Percentiles rank a stretch among this genome's conserved stretches.
Conservation (phyloP, 345 rosid species). For the Syzygium aqueum region DNA sequence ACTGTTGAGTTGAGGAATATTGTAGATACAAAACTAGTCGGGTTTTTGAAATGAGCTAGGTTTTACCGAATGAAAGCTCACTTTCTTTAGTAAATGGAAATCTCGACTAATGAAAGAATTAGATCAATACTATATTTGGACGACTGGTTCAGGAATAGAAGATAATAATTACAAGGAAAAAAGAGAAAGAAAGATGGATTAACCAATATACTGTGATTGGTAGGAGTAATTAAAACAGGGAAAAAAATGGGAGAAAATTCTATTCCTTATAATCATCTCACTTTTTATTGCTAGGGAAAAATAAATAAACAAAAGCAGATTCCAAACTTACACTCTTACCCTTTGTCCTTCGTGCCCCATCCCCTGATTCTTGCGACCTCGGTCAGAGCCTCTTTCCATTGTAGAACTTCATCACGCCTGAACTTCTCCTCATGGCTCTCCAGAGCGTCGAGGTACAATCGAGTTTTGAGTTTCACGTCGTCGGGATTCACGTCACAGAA, state of each 20-base stretch:
- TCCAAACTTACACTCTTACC: neutral
- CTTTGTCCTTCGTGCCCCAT: neutral
- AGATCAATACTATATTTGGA: rapidly evolving
- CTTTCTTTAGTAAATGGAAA: neutral
- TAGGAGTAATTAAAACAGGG: neutral
- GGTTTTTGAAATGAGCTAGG: neutral
- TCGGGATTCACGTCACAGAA: neutral
- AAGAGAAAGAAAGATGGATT: neutral
- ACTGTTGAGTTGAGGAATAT: neutral
- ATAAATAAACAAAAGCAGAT: neutral
- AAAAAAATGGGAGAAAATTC: neutral
- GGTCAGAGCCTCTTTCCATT: neutral
- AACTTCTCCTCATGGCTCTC: neutral
- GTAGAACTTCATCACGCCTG: neutral
- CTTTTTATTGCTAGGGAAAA: no score
- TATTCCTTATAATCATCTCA: neutral
- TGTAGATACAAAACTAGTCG: neutral
- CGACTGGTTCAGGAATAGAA: neutral
- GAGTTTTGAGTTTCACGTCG: neutral
- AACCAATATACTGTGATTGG: neutral
- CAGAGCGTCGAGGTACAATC: neutral
- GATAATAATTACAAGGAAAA: neutral
- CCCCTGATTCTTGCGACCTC: neutral
- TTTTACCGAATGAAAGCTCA: neutral
- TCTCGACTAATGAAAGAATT: neutral